phyloP scores from a whole-genome alignment of 176 grass and related monocot genomes.

The Cenchrus fungigraminus region DNA sequence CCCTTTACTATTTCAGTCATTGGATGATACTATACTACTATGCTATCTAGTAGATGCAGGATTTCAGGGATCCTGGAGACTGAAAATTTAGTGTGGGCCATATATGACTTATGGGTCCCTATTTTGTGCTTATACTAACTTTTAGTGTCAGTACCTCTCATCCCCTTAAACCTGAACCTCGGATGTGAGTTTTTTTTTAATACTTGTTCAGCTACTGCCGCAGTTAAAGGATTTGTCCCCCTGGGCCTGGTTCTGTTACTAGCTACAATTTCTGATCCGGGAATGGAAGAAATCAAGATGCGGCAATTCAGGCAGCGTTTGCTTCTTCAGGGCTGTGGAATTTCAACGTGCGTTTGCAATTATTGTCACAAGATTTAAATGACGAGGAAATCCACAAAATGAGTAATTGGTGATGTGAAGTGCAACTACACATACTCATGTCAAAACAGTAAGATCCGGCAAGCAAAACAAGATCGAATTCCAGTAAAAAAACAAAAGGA shows the following conservation, averaged over 20 bases:
- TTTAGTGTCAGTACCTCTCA: neutral
- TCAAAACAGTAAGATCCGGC: neutral
- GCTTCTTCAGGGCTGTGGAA: neutral
- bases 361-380: neutral
- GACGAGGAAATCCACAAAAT: neutral
- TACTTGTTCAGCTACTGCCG: neutral
- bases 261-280: neutral
- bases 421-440: neutral
- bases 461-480: neutral
- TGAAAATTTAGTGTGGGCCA: constrained; percentile 14
- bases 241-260: no score
- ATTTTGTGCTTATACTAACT: neutral
- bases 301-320: neutral
- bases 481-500: constrained; percentile 31
- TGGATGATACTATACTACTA: constrained; percentile 4
- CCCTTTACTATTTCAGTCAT: constrained; percentile 25
- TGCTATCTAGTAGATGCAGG: constrained; percentile 26
- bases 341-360: neutral
- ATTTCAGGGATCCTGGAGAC: constrained; percentile 44
- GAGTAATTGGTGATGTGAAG: neutral
- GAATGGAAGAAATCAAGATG: neutral
- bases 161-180: neutral
- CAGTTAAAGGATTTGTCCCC: neutral
- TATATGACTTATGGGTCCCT: neutral
- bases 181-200: neutral